Evolutionary conservation across 148 eudicot genomes (phyloP), one percentile per base, ranked within the genome.

Genomic region (Gaultheria prostrata): DNA sequence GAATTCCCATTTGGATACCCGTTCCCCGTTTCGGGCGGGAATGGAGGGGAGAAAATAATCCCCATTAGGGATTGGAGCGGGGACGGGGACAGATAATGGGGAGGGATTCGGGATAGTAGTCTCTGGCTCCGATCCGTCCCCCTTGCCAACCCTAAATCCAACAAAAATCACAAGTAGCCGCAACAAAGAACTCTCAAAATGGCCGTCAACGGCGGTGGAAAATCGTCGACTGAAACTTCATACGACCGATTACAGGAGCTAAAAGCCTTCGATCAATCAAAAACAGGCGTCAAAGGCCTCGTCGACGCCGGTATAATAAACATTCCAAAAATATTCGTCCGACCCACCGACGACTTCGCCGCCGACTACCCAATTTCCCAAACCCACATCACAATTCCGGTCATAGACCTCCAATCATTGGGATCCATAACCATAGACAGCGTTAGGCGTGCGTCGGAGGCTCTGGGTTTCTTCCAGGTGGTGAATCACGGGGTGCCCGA

Each of bases 391-490:
- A 21, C 63, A 49, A 84, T 86, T 5, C 90, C 87, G 0, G 73
- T 89, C 21, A 85, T 86, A 77, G 70, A 87, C 56, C 73, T 87
- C 0, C 57, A 79, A 26, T 14, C 20, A 1, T 1, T 3, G 24
- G 26, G 67, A 6, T 51, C 65, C 9, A 24, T 28, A 3, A 45
- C 85, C 0, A 78, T 85, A 13, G 26, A 80, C 4, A 43, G 72
- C 15, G 77, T 87, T 2, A 18, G 50, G 10, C 0, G 10, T 4
- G 91, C 91, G 18, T 82, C 85, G 0, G 84, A 87, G 71, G 69
- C 78, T 0, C 74, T 87, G 80, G 91, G 91, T 4, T 87, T 87
- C 69, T 89, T 89, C 81, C 91, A 87, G 59, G 83, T 89, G 80
- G 51, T 89, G 28, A 89, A 89, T 48, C 91, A 87, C 49, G 89